Percentiles rank a stretch among this genome's conserved stretches.
Evolutionary conservation across 176 grass and related monocot species (phyloP).

Genomic region (Alopecurus myosuroides): DNA sequence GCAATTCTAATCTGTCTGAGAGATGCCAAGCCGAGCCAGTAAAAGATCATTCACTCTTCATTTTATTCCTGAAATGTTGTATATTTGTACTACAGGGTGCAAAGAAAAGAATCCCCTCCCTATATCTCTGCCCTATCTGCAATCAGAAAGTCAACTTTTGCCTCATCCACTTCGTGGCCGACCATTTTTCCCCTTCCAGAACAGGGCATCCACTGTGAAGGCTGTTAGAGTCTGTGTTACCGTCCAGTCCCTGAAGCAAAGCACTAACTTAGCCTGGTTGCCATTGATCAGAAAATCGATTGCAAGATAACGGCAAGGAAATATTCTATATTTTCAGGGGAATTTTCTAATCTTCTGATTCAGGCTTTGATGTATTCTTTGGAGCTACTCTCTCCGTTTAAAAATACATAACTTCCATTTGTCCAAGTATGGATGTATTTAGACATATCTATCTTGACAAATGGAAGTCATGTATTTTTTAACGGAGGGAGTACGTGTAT

Average conservation of each 20-base stretch:
- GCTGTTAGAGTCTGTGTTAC: slow-evolving; percentile 66
- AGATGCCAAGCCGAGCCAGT: neutral
- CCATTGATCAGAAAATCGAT: neutral
- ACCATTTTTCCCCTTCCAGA: slow-evolving; percentile 94
- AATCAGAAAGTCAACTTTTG: slow-evolving; percentile 63
- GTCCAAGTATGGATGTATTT: too few species aligned
- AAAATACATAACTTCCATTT: too few species aligned
- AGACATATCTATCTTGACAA: too few species aligned
- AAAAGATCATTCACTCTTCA: neutral
- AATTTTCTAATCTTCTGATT: neutral
- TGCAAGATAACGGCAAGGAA: neutral
- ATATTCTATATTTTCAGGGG: neutral
- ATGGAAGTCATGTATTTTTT: too few species aligned
- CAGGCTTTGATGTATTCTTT: neutral
- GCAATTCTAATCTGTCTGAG: neutral
- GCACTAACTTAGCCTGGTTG: neutral
- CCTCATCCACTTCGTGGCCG: slow-evolving; percentile 97
- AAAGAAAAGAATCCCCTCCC: neutral
- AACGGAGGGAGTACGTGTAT: neutral
- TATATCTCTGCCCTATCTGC: neutral
- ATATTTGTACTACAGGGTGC: neutral
- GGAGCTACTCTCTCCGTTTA: too few species aligned
- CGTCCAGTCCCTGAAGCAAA: slow-evolving; percentile 61
- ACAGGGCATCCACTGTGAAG: slow-evolving; percentile 80
- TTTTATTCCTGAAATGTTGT: neutral